Evolutionary conservation across 305 asterid genomes (phyloP).

Genomic region (Solanum hybrid): DNA sequence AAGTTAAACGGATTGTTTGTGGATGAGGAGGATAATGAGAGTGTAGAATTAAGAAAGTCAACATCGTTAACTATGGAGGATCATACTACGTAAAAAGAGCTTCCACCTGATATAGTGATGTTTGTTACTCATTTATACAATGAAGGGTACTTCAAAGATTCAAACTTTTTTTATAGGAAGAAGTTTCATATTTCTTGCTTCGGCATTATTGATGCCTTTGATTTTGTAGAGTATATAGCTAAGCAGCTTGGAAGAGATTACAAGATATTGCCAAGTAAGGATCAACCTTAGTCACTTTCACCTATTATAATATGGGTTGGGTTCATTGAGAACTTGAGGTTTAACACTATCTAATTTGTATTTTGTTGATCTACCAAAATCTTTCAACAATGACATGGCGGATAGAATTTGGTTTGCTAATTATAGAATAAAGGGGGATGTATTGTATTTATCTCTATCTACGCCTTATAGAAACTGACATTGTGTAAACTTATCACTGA

Average conservation of each 20-base stretch:
- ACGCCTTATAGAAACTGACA: background rate
- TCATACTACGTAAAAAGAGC: slow-evolving; percentile 18
- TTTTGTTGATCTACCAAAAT: background rate
- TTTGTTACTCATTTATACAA: slow-evolving; percentile 32
- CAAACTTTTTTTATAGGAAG: slow-evolving; percentile 32
- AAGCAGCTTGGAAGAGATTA: slow-evolving; percentile 49
- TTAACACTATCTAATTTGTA: background rate
- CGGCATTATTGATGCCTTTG: slow-evolving; percentile 41
- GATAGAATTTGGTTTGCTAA: background rate
- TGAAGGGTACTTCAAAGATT: slow-evolving; percentile 42
- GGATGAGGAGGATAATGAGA: background rate
- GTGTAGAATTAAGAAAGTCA: background rate
- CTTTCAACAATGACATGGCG: background rate
- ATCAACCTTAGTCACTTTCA: no score
- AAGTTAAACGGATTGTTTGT: slow-evolving; percentile 24
- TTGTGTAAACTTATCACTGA: background rate
- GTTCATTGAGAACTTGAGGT: background rate
- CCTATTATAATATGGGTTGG: background rate
- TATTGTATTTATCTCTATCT: background rate
- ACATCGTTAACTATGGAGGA: slow-evolving; percentile 29
- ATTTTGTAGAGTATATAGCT: slow-evolving; percentile 45
- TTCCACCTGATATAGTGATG: slow-evolving; percentile 15
- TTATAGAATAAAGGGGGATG: background rate
- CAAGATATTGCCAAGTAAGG: slow-evolving; percentile 30
- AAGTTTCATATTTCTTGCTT: slow-evolving; percentile 36